Percentiles rank a stretch among this genome's conserved stretches.
Conservation (phyloP, 305 asterid genomes). For the Fraxinus xanthoxyloides region DNA sequence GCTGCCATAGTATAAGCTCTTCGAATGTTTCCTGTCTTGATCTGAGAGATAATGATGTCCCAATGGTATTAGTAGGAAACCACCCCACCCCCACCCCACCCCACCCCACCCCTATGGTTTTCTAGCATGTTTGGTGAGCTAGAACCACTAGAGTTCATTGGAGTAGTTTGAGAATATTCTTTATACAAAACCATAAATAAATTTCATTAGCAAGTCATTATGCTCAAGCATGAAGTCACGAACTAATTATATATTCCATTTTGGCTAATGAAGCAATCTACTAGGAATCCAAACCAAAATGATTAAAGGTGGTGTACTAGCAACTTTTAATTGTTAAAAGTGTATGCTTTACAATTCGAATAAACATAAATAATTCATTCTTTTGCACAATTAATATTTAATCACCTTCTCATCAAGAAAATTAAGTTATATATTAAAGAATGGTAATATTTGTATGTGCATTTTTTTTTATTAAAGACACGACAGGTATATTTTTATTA, state of each 20-base stretch:
- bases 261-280: not conserved
- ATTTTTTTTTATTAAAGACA: too few species aligned
- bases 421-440: too few species aligned
- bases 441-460: not conserved
- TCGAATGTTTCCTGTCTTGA: not conserved
- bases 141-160: slow-evolving; percentile 32
- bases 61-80: slow-evolving; percentile 23
- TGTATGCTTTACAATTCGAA: too few species aligned
- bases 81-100: not conserved
- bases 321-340: not conserved
- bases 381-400: not conserved
- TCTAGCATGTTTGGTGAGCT: slow-evolving; percentile 39
- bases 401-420: not conserved
- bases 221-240: slow-evolving; percentile 6
- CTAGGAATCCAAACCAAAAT: not conserved
- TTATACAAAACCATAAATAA: not conserved
- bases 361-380: too few species aligned
- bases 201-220: slow-evolving; percentile 1
- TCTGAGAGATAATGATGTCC: not conserved
- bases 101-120: not conserved
- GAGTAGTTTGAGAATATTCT: slow-evolving; percentile 24
- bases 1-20: slow-evolving; percentile 30
- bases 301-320: not conserved
- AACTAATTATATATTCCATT: slow-evolving; percentile 1
- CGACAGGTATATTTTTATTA: not conserved